These are phyloP conservation scores for Saksenaea vasiformis DNA, from an alignment of 371 early-diverging fungal species.

Conservation along the genomic window DNA sequence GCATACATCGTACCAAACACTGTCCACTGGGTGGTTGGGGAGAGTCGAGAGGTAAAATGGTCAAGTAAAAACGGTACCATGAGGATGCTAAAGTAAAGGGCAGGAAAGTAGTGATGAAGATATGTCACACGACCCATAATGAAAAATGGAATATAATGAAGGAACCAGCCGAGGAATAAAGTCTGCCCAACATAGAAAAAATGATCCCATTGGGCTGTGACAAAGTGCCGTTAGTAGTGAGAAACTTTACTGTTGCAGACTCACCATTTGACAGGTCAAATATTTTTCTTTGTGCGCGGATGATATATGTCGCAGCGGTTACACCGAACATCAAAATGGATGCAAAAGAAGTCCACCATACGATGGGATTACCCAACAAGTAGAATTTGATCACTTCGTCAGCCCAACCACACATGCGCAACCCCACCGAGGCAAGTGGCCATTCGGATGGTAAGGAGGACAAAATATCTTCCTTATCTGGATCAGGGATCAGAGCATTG, in stretches of 20 bases:
- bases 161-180: slow-evolving; percentile 87
- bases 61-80: slow-evolving; percentile 76
- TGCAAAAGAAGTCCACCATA: slow-evolving; percentile 91
- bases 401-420: slow-evolving; percentile 98
- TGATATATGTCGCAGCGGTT: slow-evolving; percentile 52
- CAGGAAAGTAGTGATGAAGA: slow-evolving; percentile 99
- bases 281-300: slow-evolving; percentile 72
- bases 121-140: slow-evolving; percentile 98
- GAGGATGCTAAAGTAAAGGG: slow-evolving; percentile 93
- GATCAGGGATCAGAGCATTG: slow-evolving; percentile 97
- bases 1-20: slow-evolving; percentile 53
- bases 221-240: not conserved
- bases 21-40: slow-evolving; percentile 23
- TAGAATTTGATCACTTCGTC: slow-evolving; percentile 91
- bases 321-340: slow-evolving; percentile 61
- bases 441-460: slow-evolving; percentile 93
- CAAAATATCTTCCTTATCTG: slow-evolving; percentile 91
- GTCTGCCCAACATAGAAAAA: slow-evolving; percentile 74
- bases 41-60: slow-evolving; percentile 49
- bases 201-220: slow-evolving; percentile 70
- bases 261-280: slow-evolving; percentile 60
- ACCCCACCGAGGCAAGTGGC: slow-evolving; percentile 90
- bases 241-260: not conserved
- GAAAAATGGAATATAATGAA: slow-evolving; percentile 98
- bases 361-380: slow-evolving; percentile 94